Percentiles rank a stretch among this genome's conserved stretches.
Conservation (phyloP, 768 basidiomycete genomes). For the Ephemerocybe angulata region DNA sequence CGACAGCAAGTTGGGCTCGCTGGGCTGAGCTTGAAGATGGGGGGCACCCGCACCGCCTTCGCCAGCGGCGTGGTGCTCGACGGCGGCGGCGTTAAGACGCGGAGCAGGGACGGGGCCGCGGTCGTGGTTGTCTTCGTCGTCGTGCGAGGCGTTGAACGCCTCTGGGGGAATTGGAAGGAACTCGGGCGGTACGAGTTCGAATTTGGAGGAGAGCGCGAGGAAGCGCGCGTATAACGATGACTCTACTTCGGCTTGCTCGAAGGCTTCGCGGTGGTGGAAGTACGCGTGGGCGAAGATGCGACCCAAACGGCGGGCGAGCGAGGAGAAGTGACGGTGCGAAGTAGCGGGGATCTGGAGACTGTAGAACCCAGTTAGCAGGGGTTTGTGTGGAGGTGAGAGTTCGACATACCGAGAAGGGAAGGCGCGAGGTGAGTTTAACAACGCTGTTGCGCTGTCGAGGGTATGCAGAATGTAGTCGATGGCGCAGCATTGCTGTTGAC, state of each 20-base stretch:
- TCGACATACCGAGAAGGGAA: conserved; percentile 81
- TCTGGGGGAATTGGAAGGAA: conserved; percentile 72
- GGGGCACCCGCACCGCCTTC: too few relatives aligned
- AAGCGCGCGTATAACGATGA: conserved; percentile 89
- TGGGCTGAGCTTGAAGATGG: too few relatives aligned
- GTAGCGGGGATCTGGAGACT: conserved; percentile 79
- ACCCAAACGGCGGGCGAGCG: conserved; percentile 85
- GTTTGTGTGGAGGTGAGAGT: background rate
- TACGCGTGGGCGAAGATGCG: conserved; percentile 97
- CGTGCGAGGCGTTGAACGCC: conserved; percentile 22
- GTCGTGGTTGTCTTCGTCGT: conserved; percentile 20
- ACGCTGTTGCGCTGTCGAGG: conserved; percentile 87
- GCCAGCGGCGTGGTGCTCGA: too few relatives aligned
- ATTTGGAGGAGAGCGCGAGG: conserved; percentile 74
- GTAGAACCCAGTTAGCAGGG: background rate
- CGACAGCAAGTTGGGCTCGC: too few relatives aligned
- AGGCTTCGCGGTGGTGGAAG: conserved; percentile 89
- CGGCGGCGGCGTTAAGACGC: too few relatives aligned
- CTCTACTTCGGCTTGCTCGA: conserved; percentile 88
- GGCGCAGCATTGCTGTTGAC: conserved; percentile 97
- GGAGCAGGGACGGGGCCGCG: too few relatives aligned
- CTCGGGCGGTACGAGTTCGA: conserved; percentile 76
- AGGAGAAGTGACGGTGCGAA: conserved; percentile 85
- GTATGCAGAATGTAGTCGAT: conserved; percentile 96
- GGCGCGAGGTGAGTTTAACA: conserved; percentile 84